Evolutionary conservation across 768 basidiomycete species (phyloP).

Genomic region (Mycena rebaudengoi): DNA sequence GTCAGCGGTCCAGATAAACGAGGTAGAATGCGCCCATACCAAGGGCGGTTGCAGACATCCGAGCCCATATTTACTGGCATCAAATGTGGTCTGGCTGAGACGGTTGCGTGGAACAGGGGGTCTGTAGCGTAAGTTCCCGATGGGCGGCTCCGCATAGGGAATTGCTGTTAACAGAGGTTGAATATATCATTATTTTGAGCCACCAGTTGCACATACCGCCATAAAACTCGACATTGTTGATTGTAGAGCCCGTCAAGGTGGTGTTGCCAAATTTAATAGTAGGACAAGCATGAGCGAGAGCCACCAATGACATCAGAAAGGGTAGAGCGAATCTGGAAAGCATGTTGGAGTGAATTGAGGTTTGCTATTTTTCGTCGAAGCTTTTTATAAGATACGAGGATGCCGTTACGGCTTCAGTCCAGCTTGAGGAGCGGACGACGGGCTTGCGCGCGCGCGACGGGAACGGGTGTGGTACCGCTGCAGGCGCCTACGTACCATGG

Average conservation of each 20-base stretch:
- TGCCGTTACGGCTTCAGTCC: no score
- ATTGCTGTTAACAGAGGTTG: slow-evolving; percentile 25
- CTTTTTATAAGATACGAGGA: no score
- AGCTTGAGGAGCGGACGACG: no score
- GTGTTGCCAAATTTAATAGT: slow-evolving; percentile 3
- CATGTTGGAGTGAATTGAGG: no score
- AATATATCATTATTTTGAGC: background rate
- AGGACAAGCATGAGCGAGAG: background rate
- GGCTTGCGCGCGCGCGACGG: no score
- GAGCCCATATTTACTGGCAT: slow-evolving; percentile 37
- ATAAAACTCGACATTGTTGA: slow-evolving; percentile 1
- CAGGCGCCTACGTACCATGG: no score
- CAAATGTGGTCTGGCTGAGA: slow-evolving; percentile 31
- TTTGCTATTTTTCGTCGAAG: no score
- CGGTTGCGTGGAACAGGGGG: slow-evolving; percentile 33
- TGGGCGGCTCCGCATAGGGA: slow-evolving; percentile 40
- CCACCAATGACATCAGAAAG: background rate
- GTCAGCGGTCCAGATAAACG: background rate
- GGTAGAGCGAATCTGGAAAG: background rate
- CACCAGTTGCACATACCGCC: background rate
- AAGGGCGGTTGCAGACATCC: slow-evolving; percentile 38
- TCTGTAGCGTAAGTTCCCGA: slow-evolving; percentile 37
- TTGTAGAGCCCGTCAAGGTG: background rate
- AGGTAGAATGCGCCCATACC: background rate
- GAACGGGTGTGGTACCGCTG: no score